Conservation (phyloP, 768 basidiomycete species). For the Grammothele lineata region DNA sequence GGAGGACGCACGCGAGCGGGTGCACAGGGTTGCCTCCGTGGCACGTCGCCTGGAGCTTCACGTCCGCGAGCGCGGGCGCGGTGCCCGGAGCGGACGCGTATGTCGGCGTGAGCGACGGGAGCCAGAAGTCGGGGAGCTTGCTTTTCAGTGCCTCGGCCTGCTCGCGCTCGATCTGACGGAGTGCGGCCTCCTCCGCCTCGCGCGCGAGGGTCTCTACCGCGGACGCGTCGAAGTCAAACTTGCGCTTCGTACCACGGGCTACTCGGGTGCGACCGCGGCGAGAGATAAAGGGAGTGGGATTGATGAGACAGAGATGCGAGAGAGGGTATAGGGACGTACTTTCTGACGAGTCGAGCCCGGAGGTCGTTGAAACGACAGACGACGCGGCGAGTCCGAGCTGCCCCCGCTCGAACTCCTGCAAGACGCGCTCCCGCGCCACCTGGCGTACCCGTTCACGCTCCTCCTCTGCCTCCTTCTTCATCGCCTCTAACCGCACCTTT, state of each 20-base stretch:
- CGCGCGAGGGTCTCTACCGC: conserved; percentile 65
- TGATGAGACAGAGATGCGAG: not conserved
- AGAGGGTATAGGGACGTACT: conserved; percentile 16
- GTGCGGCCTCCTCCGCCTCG: conserved; percentile 87
- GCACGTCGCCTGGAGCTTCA: conserved; percentile 88
- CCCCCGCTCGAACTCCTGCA: conserved; percentile 85
- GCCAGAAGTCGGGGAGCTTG: conserved; percentile 97
- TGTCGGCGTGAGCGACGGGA: conserved; percentile 88
- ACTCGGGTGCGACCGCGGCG: not conserved
- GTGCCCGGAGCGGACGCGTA: conserved; percentile 60
- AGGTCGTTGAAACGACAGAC: conserved; percentile 36
- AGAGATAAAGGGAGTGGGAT: conserved; percentile 1
- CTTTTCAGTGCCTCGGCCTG: conserved; percentile 79
- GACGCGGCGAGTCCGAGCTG: conserved; percentile 66
- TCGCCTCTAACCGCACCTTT: conserved; percentile 68
- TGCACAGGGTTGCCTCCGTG: conserved; percentile 78
- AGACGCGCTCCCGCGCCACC: conserved; percentile 83
- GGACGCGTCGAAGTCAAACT: conserved; percentile 77
- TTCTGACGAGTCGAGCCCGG: conserved; percentile 36
- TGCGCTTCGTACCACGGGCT: conserved; percentile 72
- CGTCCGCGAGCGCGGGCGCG: conserved; percentile 62
- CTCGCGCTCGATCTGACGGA: conserved; percentile 78
- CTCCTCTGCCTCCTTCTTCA: conserved; percentile 76
- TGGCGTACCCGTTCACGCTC: conserved; percentile 65
- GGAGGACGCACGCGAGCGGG: conserved; percentile 58